Conservation (phyloP, 2,329 filamentous ascomycete genomes). For the Cladosporium sp. region DNA sequence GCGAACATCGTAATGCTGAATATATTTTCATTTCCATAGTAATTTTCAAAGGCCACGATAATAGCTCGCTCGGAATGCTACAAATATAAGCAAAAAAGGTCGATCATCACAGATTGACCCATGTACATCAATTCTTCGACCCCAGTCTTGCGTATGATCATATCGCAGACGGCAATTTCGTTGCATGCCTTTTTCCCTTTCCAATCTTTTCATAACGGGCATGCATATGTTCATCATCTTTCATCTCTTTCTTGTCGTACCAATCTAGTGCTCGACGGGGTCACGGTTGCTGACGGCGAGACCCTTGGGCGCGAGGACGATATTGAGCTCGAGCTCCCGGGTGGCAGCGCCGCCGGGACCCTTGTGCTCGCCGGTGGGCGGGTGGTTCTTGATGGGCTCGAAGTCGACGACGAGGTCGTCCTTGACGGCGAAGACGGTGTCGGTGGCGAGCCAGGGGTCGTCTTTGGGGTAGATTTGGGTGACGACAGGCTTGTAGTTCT, state of each 20-base stretch:
- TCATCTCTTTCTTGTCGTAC: neutral
- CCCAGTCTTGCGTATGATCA: neutral
- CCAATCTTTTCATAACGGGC: neutral
- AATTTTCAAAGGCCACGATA: neutral
- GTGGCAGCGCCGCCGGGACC: conserved; percentile 34
- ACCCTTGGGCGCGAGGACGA: conserved; percentile 52
- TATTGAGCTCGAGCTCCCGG: conserved; percentile 61
- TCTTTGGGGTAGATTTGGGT: conserved; percentile 61
- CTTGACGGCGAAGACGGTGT: conserved; percentile 64
- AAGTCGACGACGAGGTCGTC: conserved; percentile 61
- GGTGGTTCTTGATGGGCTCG: conserved; percentile 52
- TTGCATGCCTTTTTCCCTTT: neutral
- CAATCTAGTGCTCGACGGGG: conserved; percentile 16
- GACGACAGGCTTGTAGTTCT: conserved; percentile 57
- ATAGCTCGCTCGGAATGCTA: neutral
- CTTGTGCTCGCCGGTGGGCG: conserved; percentile 45
- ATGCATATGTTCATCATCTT: neutral
- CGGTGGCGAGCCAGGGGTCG: conserved; percentile 58
- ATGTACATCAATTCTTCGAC: neutral
- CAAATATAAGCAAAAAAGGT: neutral
- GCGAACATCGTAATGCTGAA: neutral
- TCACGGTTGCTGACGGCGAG: conserved; percentile 2
- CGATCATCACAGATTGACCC: neutral
- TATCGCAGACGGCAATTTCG: neutral
- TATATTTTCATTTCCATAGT: neutral